These are phyloP conservation scores for Leishmania mexicana DNA, from an alignment of 208 protist species.

Conservation along the genomic window DNA sequence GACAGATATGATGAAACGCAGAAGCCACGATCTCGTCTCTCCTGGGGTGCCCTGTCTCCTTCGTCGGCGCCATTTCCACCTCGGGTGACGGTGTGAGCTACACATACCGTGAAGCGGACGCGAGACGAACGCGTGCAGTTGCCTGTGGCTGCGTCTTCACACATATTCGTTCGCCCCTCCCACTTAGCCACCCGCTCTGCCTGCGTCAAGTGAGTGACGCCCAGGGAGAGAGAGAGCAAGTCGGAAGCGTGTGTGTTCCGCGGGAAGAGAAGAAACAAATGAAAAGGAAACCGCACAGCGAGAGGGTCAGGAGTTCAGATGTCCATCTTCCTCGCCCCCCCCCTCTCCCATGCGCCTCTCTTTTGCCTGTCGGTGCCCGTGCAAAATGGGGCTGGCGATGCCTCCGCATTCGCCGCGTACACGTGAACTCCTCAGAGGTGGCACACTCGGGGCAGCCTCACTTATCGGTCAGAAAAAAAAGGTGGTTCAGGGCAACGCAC, in stretches of 20 bases:
- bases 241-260: background rate
- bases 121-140: background rate
- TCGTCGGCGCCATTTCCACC: background rate
- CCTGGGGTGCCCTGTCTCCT: background rate
- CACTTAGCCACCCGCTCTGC: no score
- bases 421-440: background rate
- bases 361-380: background rate
- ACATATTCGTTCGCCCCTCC: no score
- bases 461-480: background rate
- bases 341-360: background rate
- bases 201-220: background rate
- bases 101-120: no score
- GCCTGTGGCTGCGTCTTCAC: background rate
- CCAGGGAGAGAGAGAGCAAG: background rate
- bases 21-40: background rate
- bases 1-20: background rate
- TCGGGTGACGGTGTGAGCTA: no score
- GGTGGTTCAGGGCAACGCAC: background rate
- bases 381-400: background rate
- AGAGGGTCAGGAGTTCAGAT: background rate
- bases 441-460: background rate
- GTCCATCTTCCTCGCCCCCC: background rate
- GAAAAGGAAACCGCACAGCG: background rate
- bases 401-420: background rate
- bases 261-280: background rate